Base-by-base conservation (phyloP, 225 moss, liverwort and hornwort species). In the Anthoceros angustus region DNA sequence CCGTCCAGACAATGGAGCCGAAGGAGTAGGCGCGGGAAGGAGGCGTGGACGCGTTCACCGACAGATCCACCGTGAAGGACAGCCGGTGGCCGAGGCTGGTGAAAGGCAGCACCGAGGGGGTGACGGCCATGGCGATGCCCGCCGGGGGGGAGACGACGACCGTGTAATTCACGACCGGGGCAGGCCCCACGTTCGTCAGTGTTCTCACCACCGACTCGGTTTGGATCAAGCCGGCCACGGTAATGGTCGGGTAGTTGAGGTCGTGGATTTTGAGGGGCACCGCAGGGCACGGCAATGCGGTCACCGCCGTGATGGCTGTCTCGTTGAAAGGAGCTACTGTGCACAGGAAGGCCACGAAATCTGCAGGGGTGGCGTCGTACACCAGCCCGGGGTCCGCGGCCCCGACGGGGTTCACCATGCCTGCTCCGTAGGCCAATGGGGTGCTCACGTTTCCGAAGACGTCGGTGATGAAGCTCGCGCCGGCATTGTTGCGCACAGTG, bases 171-270 rank as follows among this genome's bases (percentile, higher is more conserved):
- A 55, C 55, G 0, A 23, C 55, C 0, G 55, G n/a, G 7, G 55
- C 55, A 55, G 55, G 55, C 23, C 55, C 55, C 55, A 55, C 55
- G n/a, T 55, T 55, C 0, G 55, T 55, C 55, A 55, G 55, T 55
- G 55, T 55, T 23, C 55, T 55, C n/a, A 55, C 15, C 55, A 55
- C 55, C 7, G 55, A 55, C 14, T 55, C 55, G n/a, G 7, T 8
- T 18, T 6, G n/a, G 55, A 55, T 15, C 10, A 55, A 11, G 8
- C 23, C 6, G 10, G 6, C 5, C 14, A 55, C 55, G 6, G n/a
- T 55, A 11, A 55, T 55, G n/a, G 55, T 55, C n/a, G 55, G 55
- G 55, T 55, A 55, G 23, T 55, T 55, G 15, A 55, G 55, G 55
- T 55, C 55, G n/a, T 18, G 55, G 55, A 55, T 55, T 23, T 11